These are phyloP conservation scores for Aspergillus ochraceus DNA, from an alignment of 2,329 filamentous ascomycete species.

Conservation along the genomic window DNA sequence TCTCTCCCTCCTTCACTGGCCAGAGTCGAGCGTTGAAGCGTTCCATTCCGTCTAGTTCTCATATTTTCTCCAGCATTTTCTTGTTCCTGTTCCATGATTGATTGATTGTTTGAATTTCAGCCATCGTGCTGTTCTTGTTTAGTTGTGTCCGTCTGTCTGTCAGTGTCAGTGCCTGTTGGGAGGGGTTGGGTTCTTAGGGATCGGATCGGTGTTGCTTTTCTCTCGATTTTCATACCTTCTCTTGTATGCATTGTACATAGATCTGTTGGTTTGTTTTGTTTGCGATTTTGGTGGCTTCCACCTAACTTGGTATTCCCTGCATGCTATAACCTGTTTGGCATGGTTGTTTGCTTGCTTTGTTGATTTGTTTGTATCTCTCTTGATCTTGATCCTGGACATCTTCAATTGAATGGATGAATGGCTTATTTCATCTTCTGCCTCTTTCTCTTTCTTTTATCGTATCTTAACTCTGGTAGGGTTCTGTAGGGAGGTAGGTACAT, in stretches of 20 bases:
- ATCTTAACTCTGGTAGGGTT: no score
- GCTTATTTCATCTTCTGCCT: not conserved
- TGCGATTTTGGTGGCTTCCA: not conserved
- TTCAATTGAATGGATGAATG: not conserved
- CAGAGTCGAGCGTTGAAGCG: conserved; percentile 14
- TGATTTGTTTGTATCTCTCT: not conserved
- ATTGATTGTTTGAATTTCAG: not conserved
- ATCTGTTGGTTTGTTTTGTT: not conserved
- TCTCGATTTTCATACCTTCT: not conserved
- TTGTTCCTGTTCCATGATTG: not conserved
- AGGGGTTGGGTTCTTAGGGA: not conserved
- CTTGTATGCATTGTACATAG: conserved; percentile 3
- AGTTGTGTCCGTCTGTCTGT: not conserved
- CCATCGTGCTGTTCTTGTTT: not conserved
- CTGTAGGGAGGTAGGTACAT: no score
- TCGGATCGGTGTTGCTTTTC: not conserved
- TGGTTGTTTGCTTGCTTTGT: not conserved
- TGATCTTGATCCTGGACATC: no score
- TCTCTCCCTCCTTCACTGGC: not conserved
- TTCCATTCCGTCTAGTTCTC: conserved; percentile 1
- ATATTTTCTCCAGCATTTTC: not conserved
- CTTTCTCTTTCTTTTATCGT: not conserved
- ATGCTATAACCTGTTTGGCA: not conserved
- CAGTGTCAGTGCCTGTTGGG: not conserved
- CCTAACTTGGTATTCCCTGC: not conserved